Conservation (phyloP, 805 yeast genomes). For the Candida sanyiensis region DNA sequence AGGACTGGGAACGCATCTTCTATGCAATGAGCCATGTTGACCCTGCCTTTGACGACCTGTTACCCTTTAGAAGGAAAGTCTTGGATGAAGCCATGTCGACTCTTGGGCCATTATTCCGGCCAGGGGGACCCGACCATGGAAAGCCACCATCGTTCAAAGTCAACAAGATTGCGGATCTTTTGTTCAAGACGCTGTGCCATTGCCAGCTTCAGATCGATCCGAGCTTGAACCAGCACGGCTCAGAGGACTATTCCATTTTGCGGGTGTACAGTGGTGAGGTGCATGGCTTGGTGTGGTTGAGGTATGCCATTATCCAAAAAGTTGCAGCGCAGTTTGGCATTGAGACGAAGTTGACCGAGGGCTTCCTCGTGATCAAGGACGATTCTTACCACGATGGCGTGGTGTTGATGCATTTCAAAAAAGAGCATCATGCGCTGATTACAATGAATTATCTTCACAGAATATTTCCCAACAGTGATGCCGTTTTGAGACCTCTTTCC, state of each 20-base stretch:
- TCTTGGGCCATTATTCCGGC: conserved; percentile 2
- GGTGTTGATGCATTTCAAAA: conserved; percentile 5
- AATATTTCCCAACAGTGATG: neutral
- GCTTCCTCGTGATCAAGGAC: conserved; percentile 8
- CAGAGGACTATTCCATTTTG: conserved; percentile 9
- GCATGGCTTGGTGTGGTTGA: neutral
- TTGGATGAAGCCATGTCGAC: conserved; percentile 3
- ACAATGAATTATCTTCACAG: conserved; percentile 1
- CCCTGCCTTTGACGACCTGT: conserved; percentile 17
- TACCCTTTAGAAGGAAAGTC: conserved; percentile 12
- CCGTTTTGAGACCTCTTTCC: neutral
- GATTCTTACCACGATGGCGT: conserved; percentile 5
- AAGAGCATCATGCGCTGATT: neutral
- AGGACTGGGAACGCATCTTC: conserved; percentile 13
- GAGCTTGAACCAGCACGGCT: neutral
- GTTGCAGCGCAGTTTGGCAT: conserved; percentile 6
- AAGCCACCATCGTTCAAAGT: conserved; percentile 11
- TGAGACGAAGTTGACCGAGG: conserved; percentile 1
- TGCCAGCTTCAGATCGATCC: neutral
- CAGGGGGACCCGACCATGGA: neutral
- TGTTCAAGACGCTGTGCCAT: conserved; percentile 2
- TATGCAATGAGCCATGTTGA: conserved; percentile 14
- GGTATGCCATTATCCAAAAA: conserved; percentile 9
- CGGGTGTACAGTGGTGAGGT: conserved; percentile 10
- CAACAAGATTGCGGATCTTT: conserved; percentile 9